Evolutionary conservation across 768 basidiomycete species (phyloP), one percentile per base, ranked within the genome.

Genomic region (Lentinula raphanica): DNA sequence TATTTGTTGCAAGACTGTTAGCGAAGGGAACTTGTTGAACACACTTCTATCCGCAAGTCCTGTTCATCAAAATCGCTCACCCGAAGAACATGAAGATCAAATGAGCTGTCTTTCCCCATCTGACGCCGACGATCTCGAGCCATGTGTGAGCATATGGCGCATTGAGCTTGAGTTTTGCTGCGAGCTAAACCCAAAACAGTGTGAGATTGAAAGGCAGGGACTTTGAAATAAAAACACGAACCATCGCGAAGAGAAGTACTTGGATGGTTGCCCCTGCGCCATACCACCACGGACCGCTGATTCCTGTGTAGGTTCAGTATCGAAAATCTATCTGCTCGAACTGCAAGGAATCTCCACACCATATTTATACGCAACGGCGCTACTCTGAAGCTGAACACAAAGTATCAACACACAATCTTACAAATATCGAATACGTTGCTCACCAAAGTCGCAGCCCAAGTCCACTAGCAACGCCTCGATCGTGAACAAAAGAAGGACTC

Each of bases 241-340:
- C 85, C 80, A 84, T 82, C 7, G 93, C 92, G 66, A 98, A 97
- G n/a, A 97, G 83, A 27, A 95, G 77, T 57, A 97, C 85, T 35
- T 50, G 49, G 15, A 50, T 50, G 31, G 49, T 50, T 11, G 49
- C 49, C 5, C 13, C 62, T 71, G 72, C 67, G 5, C 90, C 93
- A 63, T 94, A 94, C 88, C 90, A 92, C 88, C 89, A 94, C 0
- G 91, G 90, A 0, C 92, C 92, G 3, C 83, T 85, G 59, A 94
- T 86, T 8, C 89, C 73, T 73, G 35, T 17, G 25, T 8, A n/a
- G 19, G 40, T 54, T 25, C 25, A 51, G n/a, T n/a, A n/a, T n/a
- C n/a, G n/a, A n/a, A n/a, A n/a, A n/a, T n/a, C n/a, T n/a, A n/a
- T n/a, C n/a, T n/a, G 13, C 13, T 3, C 12, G 12, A 8, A 8